Conservation (phyloP, 805 yeast genomes). For the Cyberlindnera nakhonratchasimensis region DNA sequence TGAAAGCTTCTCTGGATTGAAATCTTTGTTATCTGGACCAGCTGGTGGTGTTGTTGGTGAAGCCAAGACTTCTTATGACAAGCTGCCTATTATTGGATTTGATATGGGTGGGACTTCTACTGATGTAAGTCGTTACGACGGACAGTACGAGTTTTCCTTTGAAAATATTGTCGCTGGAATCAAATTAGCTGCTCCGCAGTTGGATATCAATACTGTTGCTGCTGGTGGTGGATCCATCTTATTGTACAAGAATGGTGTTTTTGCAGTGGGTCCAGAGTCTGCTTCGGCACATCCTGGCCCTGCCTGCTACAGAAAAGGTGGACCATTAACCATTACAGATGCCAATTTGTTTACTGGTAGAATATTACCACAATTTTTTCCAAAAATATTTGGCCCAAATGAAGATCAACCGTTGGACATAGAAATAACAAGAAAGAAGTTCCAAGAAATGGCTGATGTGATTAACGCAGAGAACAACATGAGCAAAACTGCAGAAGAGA, state of each 20-base stretch:
- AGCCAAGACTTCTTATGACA: conserved; percentile 49
- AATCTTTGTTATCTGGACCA: conserved; percentile 54
- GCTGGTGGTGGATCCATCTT: conserved; percentile 81
- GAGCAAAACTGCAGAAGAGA: conserved; percentile 38
- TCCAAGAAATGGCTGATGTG: conserved; percentile 34
- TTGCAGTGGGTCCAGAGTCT: conserved; percentile 82
- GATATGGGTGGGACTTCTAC: conserved; percentile 90
- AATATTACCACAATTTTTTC: conserved; percentile 69
- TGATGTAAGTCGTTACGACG: conserved; percentile 75
- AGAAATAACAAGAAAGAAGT: conserved; percentile 37
- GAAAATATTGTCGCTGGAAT: conserved; percentile 84
- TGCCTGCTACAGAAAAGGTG: conserved; percentile 80
- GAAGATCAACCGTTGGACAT: conserved; percentile 68
- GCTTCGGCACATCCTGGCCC: conserved; percentile 92
- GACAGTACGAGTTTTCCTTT: conserved; percentile 67
- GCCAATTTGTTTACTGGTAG: conserved; percentile 75
- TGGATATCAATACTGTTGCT: conserved; percentile 78
- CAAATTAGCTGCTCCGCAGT: conserved; percentile 79
- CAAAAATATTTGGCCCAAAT: conserved; percentile 78
- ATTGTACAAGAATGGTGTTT: conserved; percentile 65
- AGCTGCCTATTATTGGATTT: conserved; percentile 35
- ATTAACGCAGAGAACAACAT: conserved; percentile 35
- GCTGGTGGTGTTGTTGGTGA: conserved; percentile 63
- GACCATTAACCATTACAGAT: conserved; percentile 82
- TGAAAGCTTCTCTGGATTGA: conserved; percentile 49